These are phyloP conservation scores for Saccharum officinarum DNA, from an alignment of 176 grass and related monocot species.

Conservation along the genomic window DNA sequence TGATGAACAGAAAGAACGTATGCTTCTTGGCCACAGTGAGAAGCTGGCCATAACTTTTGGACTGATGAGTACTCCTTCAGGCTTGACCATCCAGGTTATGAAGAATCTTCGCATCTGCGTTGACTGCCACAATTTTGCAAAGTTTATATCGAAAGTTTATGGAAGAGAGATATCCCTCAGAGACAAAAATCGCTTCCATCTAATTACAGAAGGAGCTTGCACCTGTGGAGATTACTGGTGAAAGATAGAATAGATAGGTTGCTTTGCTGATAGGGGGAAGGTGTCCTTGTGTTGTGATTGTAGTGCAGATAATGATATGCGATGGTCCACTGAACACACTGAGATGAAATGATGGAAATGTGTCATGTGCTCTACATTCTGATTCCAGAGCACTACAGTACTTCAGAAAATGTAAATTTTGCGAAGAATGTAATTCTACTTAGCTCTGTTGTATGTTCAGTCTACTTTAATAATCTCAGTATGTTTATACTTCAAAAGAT, in stretches of 20 bases:
- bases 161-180: conserved; percentile 59
- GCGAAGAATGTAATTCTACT: not conserved
- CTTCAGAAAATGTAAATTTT: not conserved
- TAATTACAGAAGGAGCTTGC: conserved; percentile 50
- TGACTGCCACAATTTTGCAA: conserved; percentile 88
- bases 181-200: conserved; percentile 77
- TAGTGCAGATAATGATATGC: not conserved
- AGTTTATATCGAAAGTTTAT: conserved; percentile 70
- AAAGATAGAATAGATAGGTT: conserved; percentile 28
- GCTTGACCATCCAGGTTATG: conserved; percentile 46
- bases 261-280: not conserved
- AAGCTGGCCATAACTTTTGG: conserved; percentile 80
- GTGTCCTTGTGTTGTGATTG: not conserved
- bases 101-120: conserved; percentile 83
- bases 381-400: not conserved
- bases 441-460: not conserved
- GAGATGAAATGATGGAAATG: not conserved
- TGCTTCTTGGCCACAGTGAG: conserved; percentile 73
- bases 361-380: conserved; percentile 25
- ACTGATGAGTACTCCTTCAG: conserved; percentile 53
- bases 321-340: not conserved
- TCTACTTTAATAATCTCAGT: not conserved
- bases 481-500: not conserved
- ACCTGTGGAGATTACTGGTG: conserved; percentile 79
- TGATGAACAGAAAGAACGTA: conserved; percentile 78